Evolutionary conservation across 2,329 filamentous ascomycete species (phyloP), one percentile per base, ranked within the genome.

Genomic region (Penicillium polonicum): DNA sequence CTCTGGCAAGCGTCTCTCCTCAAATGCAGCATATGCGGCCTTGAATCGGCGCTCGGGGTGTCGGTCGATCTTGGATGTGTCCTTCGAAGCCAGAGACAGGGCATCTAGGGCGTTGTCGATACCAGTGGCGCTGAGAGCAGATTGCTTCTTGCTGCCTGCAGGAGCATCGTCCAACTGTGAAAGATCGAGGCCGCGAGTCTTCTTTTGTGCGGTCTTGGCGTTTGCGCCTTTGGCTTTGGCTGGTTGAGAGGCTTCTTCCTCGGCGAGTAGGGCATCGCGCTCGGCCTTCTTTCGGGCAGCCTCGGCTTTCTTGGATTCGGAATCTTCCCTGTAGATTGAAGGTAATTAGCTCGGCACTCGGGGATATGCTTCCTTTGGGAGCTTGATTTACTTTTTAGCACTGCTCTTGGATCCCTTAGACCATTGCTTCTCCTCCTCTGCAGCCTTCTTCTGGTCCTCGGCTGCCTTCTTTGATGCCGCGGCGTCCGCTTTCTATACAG

Each of bases 91-190:
- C 52, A 97, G 76, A 2, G 85, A 86, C 29, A 97, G 84, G 3
- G 92, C 92, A 68, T 97, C 92, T 49, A 97, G 85, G 0, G 92
- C 92, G 69, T 97, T 93, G 74, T 97, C 92, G 74, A 99, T 96
- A 69, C 92, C 92, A 0, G 88, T 83, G 4, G 92, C 92, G 73
- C 88, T 92, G 68, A 97, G 83, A 0, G 89, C 76, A 10, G 86
- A 74, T 15, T 79, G 77, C 62, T 81, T 81, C 59, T 65, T 67
- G 61, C 73, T 67, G 61, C 73, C 78, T 61, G 77, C 74, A 4
- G 79, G 74, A 1, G 76, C 71, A 8, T 84, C 84, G 68, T 94
- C 90, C 63, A 96, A 87, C 72, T 90, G 87, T 19, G 83, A 84
- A 41, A 93, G 83, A 69, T 92, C 89, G 38, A 93, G 83, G 25